Percentiles rank a stretch among this genome's conserved stretches.
Conservation (phyloP, 2,329 filamentous ascomycete genomes). For the Fusarium sp. region DNA sequence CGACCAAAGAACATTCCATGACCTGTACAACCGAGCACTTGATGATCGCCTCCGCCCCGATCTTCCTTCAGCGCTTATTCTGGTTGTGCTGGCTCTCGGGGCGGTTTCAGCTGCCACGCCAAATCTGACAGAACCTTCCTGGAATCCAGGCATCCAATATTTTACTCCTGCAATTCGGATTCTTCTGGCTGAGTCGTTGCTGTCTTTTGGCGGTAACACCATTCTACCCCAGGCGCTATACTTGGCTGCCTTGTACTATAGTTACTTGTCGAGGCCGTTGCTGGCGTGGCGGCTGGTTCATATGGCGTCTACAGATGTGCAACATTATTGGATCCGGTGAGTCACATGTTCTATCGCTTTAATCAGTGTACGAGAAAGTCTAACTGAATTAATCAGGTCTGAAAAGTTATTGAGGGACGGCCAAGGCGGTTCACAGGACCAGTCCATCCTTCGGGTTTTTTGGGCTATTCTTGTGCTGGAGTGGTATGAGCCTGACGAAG, state of each 20-base stretch:
- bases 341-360: rapidly evolving
- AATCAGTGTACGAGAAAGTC: not conserved
- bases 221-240: slow-evolving; percentile 38
- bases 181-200: slow-evolving; percentile 29
- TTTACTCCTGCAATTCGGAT: slow-evolving; percentile 35
- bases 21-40: slow-evolving; percentile 17
- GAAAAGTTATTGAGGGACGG: slow-evolving; percentile 32
- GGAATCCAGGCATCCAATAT: slow-evolving; percentile 31
- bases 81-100: slow-evolving; percentile 33
- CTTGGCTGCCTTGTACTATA: slow-evolving; percentile 40
- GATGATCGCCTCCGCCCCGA: slow-evolving; percentile 17
- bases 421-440: slow-evolving; percentile 28
- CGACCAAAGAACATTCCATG: slow-evolving; percentile 25
- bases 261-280: slow-evolving; percentile 38
- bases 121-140: slow-evolving; percentile 13
- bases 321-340: slow-evolving; percentile 44
- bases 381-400: not conserved
- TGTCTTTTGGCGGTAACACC: slow-evolving; percentile 37
- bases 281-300: slow-evolving; percentile 41
- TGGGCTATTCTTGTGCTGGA: slow-evolving; percentile 41
- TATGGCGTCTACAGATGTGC: slow-evolving; percentile 41
- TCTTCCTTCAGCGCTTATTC: slow-evolving; percentile 26
- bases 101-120: slow-evolving; percentile 32
- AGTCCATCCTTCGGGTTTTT: slow-evolving; percentile 38
- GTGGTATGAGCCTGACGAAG: slow-evolving; percentile 13